These are phyloP conservation scores for Raphanus hybrid DNA, from an alignment of 441 rosid genomes.

Conservation along the genomic window DNA sequence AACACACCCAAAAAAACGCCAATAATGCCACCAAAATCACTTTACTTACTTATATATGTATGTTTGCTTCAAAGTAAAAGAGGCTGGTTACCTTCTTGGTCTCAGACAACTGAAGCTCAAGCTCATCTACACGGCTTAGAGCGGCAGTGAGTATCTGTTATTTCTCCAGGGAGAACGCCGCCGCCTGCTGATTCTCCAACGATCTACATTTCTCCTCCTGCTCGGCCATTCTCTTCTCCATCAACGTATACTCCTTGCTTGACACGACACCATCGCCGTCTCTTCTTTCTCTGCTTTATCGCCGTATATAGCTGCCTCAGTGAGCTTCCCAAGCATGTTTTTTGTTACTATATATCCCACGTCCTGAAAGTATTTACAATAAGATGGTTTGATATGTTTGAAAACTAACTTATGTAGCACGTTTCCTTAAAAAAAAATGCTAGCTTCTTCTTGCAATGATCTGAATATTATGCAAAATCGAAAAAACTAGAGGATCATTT, in stretches of 20 bases:
- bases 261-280: conserved; percentile 46
- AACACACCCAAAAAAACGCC: background rate
- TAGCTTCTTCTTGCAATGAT: background rate
- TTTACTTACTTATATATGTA: background rate
- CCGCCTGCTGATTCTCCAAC: conserved; percentile 41
- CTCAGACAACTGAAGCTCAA: conserved; percentile 63
- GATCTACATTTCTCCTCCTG: conserved; percentile 65
- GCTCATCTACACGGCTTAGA: conserved; percentile 53
- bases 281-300: conserved; percentile 32
- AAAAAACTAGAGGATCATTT: background rate
- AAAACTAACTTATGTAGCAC: background rate
- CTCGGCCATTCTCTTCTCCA: conserved; percentile 73
- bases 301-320: conserved; percentile 60
- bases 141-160: conserved; percentile 71
- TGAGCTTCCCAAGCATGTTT: conserved; percentile 65
- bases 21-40: background rate
- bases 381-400: background rate
- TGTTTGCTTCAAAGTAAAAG: background rate
- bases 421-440: background rate
- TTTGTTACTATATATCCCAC: background rate
- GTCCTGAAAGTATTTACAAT: no score
- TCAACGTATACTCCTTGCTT: conserved; percentile 54
- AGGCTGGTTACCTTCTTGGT: conserved; percentile 59
- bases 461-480: background rate
- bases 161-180: conserved; percentile 60